Base-by-base conservation (phyloP, 306 rosid genomes). In the Senna siamea region DNA sequence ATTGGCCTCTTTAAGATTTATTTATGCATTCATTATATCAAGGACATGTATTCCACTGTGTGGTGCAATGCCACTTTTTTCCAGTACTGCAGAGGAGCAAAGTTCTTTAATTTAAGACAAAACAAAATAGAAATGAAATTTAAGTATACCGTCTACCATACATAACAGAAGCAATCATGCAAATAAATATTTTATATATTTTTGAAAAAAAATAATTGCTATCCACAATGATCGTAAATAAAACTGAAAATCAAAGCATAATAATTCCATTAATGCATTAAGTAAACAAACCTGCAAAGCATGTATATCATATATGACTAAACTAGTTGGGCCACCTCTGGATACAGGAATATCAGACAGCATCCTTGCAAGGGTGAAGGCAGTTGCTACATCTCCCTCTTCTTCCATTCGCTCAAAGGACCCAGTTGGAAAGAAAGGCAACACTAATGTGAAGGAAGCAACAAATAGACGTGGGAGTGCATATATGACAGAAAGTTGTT, bases 361-460 rank as follows among this genome's bases (percentile, higher is more conserved):
- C 96, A 94, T 89, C 84, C 99, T 85, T 2, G 99, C 94, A 65
- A 94, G 88, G 83, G 99, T 94, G 87, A 92, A 92, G 15, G 99
- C 99, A 76, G 99, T 94, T 34, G 97, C 97, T 28, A 94, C 99
- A 80, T 94, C 99, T 77, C 99, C 99, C 83, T 94, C 99, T 80
- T 94, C 99, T 82, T 94, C 99, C 99, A 94, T 94, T 12, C 99
- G 90, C 82, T 94, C 99, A 80, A 94, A 92, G 51, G 99, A 91
- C 66, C 99, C 99, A 44, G 97, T 94, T 26, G 99, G 99, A 76
- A 94, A 94, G 81, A 94, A 94, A 69, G 99, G 99, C 89, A 94
- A 82, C 3, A 94, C 99, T 79, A 94, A 79, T 17, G 97, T 85
- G 87, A 92, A 94, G 70, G 99, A 93, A 57, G 98, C 97, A 77